These are phyloP conservation scores for Escallonia herrerae DNA, from an alignment of 129 eudicot genomes.

Conservation along the genomic window DNA sequence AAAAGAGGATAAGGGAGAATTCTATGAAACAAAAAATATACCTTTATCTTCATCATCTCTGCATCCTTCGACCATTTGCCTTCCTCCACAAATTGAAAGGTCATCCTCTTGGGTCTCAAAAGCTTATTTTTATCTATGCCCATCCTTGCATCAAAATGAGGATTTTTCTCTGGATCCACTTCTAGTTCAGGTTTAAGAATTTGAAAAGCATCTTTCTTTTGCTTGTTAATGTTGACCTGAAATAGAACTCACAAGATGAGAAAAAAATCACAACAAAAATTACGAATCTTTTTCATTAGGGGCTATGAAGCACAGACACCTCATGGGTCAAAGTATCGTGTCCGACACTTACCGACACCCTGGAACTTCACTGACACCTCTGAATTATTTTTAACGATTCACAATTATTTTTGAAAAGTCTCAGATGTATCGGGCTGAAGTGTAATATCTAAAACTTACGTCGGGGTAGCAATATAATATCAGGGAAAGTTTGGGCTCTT, in stretches of 20 bases:
- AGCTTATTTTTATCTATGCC: slow-evolving; percentile 77
- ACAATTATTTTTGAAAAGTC: too few species aligned
- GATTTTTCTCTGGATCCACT: slow-evolving; percentile 84
- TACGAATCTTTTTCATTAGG: too few species aligned
- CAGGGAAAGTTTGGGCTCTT: too few species aligned
- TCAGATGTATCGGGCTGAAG: too few species aligned
- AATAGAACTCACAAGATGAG: not conserved
- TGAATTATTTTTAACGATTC: too few species aligned
- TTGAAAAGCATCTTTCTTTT: slow-evolving; percentile 90
- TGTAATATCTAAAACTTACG: too few species aligned
- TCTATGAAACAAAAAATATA: slow-evolving; percentile 15
- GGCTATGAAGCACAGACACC: too few species aligned
- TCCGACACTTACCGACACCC: too few species aligned
- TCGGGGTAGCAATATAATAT: too few species aligned
- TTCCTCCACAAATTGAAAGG: slow-evolving; percentile 96
- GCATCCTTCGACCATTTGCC: slow-evolving; percentile 99
- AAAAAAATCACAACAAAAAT: not conserved
- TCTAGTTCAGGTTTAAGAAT: slow-evolving; percentile 90
- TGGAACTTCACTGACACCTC: too few species aligned
- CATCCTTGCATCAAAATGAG: slow-evolving; percentile 88
- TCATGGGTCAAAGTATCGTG: too few species aligned
- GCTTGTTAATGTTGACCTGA: slow-evolving; percentile 95
- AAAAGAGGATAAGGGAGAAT: slow-evolving; percentile 4
- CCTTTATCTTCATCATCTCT: slow-evolving; percentile 73
- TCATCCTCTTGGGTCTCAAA: slow-evolving; percentile 85